Evolutionary conservation across 2,329 filamentous ascomycete genomes (phyloP).

Genomic region (Sphaerostilbella broomeana): DNA sequence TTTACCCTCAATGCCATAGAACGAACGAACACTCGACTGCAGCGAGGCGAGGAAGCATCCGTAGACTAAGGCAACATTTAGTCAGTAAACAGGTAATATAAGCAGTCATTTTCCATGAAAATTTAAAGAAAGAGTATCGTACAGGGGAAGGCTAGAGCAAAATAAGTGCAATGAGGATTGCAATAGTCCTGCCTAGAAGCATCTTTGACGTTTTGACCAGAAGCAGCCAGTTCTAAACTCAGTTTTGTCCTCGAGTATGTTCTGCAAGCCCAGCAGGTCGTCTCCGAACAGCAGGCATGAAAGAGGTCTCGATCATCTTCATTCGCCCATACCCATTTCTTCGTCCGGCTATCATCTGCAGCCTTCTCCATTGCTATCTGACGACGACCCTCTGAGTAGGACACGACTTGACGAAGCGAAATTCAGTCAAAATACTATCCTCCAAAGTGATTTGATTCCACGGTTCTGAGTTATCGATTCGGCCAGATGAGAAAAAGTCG

Average conservation of each 20-base stretch:
- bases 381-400: too few relatives aligned
- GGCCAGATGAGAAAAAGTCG: too few relatives aligned
- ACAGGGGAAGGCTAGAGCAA: conserved; percentile 23
- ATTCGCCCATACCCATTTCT: conserved; percentile 16
- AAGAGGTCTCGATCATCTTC: conserved; percentile 2
- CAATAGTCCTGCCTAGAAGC: conserved; percentile 15
- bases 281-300: conserved; percentile 11
- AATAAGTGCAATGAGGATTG: conserved; percentile 21
- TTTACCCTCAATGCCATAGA: conserved; percentile 28
- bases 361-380: too few relatives aligned
- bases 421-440: too few relatives aligned
- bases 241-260: conserved; percentile 23
- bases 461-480: too few relatives aligned
- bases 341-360: too few relatives aligned
- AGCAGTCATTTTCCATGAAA: too few relatives aligned
- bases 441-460: too few relatives aligned
- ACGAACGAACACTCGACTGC: conserved; percentile 25
- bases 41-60: conserved; percentile 23
- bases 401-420: too few relatives aligned
- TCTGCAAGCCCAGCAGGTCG: conserved; percentile 20
- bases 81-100: too few relatives aligned
- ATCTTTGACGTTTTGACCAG: conserved; percentile 16
- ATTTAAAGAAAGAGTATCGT: too few relatives aligned
- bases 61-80: too few relatives aligned
- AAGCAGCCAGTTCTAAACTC: conserved; percentile 19